These are phyloP conservation scores for Linderina pennispora DNA, from an alignment of 192 early-diverging fungal genomes.

Conservation along the genomic window DNA sequence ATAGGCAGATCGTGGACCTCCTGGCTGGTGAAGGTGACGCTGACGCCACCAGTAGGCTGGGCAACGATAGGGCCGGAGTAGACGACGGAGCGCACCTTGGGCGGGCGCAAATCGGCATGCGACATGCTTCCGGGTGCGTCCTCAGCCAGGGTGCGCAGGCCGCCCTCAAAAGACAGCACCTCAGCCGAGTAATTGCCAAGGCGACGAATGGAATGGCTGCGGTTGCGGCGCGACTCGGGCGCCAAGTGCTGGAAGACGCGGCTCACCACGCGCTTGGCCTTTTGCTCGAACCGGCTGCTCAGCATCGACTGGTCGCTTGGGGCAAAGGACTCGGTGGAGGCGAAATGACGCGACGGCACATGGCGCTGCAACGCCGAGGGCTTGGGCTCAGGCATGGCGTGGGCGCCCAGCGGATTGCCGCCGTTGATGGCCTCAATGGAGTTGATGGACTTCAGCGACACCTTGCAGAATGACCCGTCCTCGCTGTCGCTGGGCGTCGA, in stretches of 20 bases:
- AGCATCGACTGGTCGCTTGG: neutral
- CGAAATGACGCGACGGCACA: neutral
- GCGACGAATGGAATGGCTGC: too few relatives aligned
- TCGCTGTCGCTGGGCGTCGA: slow-evolving; percentile 10
- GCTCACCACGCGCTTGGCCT: slow-evolving; percentile 37
- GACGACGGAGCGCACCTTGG: slow-evolving; percentile 30
- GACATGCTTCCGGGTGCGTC: slow-evolving; percentile 1
- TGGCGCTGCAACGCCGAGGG: slow-evolving; percentile 27
- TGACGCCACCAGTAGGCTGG: slow-evolving; percentile 33
- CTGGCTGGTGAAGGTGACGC: slow-evolving; percentile 40
- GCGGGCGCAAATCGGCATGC: slow-evolving; percentile 1
- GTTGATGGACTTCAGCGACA: slow-evolving; percentile 18
- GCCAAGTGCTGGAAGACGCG: slow-evolving; percentile 24
- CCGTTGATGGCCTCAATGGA: slow-evolving; percentile 24
- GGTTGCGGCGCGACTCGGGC: slow-evolving; percentile 5
- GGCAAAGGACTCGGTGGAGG: slow-evolving; percentile 17
- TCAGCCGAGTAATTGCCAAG: slow-evolving; percentile 33
- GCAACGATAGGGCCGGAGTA: slow-evolving; percentile 37
- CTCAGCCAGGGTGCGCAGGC: slow-evolving; percentile 14
- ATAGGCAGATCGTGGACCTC: slow-evolving; percentile 35
- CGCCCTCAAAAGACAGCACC: slow-evolving; percentile 23
- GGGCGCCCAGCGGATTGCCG: slow-evolving; percentile 17
- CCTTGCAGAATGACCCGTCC: slow-evolving; percentile 32
- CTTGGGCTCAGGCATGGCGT: slow-evolving; percentile 8
- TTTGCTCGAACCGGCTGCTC: neutral